Conservation (phyloP, 225 moss, liverwort and hornwort genomes). For the Pseudisothecium myosuroides region DNA sequence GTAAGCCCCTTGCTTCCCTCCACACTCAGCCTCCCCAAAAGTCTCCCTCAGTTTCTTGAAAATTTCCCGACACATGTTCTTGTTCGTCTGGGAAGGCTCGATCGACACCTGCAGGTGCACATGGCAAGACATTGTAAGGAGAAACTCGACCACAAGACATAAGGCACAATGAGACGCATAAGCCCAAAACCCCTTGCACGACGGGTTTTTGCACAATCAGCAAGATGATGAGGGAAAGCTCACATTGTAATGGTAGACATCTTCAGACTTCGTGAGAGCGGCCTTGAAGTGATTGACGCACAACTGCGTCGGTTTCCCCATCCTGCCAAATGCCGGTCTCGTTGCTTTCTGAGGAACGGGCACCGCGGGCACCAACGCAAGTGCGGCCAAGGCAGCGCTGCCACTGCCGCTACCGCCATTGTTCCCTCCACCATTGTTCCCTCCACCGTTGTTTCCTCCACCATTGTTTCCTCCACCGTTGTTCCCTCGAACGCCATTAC, state of each 20-base stretch:
- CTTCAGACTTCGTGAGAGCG: conserved; percentile 28
- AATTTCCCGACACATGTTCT: conserved; percentile 52
- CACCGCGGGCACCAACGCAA: not conserved
- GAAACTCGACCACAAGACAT: not conserved
- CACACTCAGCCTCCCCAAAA: conserved; percentile 34
- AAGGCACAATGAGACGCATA: not conserved
- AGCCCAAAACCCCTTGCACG: not conserved
- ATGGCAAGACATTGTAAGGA: not conserved
- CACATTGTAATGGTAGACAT: conserved; percentile 81
- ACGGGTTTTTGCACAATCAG: too few relatives aligned
- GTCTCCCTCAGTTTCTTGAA: conserved; percentile 72
- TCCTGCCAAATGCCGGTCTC: conserved; percentile 7
- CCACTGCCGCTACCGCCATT: not conserved
- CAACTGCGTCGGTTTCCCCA: not conserved
- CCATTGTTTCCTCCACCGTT: not conserved
- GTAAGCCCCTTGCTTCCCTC: conserved; percentile 72
- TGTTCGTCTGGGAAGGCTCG: conserved; percentile 51
- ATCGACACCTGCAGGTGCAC: conserved; percentile 49
- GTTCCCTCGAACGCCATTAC: not conserved
- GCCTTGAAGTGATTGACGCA: conserved; percentile 59
- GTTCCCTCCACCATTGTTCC: not conserved
- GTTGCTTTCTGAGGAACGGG: conserved; percentile 4
- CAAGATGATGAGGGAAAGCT: not conserved
- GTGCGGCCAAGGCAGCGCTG: conserved; percentile 12
- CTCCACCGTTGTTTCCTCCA: not conserved